Base-by-base conservation (phyloP, 345 rosid species). In the Balakata baccata region DNA sequence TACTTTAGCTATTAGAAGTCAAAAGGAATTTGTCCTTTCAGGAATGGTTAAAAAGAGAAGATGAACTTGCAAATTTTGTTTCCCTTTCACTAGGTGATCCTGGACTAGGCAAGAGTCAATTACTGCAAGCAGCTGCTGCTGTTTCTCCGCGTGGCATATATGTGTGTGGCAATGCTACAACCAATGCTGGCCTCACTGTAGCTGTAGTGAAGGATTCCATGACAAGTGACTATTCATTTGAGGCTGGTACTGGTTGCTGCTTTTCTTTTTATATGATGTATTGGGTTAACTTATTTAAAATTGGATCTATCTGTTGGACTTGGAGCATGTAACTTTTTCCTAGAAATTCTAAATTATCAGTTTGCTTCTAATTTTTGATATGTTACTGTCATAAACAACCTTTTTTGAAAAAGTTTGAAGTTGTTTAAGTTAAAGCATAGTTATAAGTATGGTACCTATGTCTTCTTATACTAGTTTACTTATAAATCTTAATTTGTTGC, bases 91-190 rank as follows among this genome's bases (percentile, higher is more conserved):
- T 77, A 95, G 99, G 99, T 77, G 99, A 95, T 82, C 99, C 99
- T 75, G 99, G 99, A 80, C 85, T 95, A 49, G 99, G 98, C n/a
- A 95, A 95, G 87, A 92, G 98, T 76, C 99, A 92, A 79, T 86
- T 95, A 72, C 86, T 95, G 74, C 99, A 95, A 91, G 98, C 99
- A 71, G 99, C 98, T 64, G 89, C 98, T 47, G 83, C 94, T 74
- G 79, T 95, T 82, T 90, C 98, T 72, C 96, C 99, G 54, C 92
- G 99, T 69, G 99, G 99, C 67, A 92, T 95, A 71, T 92, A 92
- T 81, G 99, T 95, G 34, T 95, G 98, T 81, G 98, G 98, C 68
- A 95, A 95, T 86, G 94, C 90, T 62, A 91, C 98, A 46, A 92
- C 94, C 64, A 89, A 85, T 76, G 92, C 97, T 74, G 98, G 98